Evolutionary conservation across 2,329 filamentous ascomycete species (phyloP), one percentile per base, ranked within the genome.

Genomic region (Dothideomycetes sp.): DNA sequence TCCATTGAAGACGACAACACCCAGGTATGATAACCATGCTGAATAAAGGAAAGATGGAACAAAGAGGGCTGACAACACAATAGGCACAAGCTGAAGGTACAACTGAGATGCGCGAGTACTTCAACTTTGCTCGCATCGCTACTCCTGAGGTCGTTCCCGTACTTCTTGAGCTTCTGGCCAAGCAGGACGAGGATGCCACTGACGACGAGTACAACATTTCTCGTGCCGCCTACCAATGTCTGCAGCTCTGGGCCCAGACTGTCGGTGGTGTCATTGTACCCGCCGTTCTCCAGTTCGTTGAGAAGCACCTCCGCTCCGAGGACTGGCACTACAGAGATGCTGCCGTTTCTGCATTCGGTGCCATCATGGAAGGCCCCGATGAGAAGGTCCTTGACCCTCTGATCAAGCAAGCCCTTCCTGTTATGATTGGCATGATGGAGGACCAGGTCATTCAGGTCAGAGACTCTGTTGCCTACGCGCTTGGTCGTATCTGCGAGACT

Each of bases 121-220:
- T 91, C 71, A 93, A 93, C 69, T 98, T 98, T 62, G 85, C 86
- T 45, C 80, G 86, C 46, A 84, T 98, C 47, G 91, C 91, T 32
- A 89, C 88, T 32, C 80, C 81, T 53, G 91, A 98, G 63, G 91
- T 98, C 46, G 84, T 98, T 4, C 91, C 91, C 6, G 88, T 95
- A 28, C 74, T 98, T 17, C 71, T 98, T 37, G 74, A 79, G 49
- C 79, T 95, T 31, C 79, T 98, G 54, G 89, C 89, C 48, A 93
- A 94, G 71, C 91, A 98, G 65, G 91, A 98, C 53, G 91, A 98
- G 68, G 91, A 98, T 64, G 91, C 91, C 31, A 72, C 80, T 33
- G 91, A 98, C 56, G 89, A 96, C 57, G 91, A 98, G 64, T 98
- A 98, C 73, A 96, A 98, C 67, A 74, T 93, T 49, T 86, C 89